Base-by-base conservation (phyloP, 106 monocot species). In the Dendrobium huoshanense region DNA sequence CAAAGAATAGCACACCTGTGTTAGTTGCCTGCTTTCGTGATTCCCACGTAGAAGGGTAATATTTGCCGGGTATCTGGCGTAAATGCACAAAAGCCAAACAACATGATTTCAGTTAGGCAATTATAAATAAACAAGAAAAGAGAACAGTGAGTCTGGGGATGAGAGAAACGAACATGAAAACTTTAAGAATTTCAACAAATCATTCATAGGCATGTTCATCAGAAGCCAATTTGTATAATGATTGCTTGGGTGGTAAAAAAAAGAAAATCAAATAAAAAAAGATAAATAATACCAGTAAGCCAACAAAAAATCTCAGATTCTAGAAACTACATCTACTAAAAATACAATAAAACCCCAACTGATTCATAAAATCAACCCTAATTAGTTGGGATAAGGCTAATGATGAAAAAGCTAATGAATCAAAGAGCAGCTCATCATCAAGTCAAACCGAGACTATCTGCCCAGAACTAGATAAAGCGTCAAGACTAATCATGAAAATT, bases 11-110 rank as follows among this genome's bases (percentile, higher is more conserved):
- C 31, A 75, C 88, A 96, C 96, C 92, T 97, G 94, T 70, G 96
- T 97, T 61, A 97, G 83, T 84, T 97, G 96, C 78, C 96, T 88
- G 87, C 96, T 97, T 89, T 97, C 96, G 88, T 97, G 94, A 49
- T 97, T 97, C 43, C 96, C 96, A 73, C 96, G 92, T 80, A 97
- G 86, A 64, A 97, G 86, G 27, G 96, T 97, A 41, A 97, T 97
- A 82, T 97, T 86, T 87, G 96, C 94, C 80, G 96, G 96, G 65
- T 94, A 94, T 86, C 96, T 97, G 70, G 51, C 51, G 41, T 47
- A 70, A 73, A 73, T 33, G 31, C n/a, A 80, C 70, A 59, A 67
- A 19, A 76, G 11, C 24, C 49, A 5, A 41, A 75, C 27, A 25
- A 10, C 10, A 24, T 47, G 17, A 74, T 74, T 74, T 74, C 44